Evolutionary conservation across 208 protist species (phyloP).

Genomic region (Leishmania gerbilli): DNA sequence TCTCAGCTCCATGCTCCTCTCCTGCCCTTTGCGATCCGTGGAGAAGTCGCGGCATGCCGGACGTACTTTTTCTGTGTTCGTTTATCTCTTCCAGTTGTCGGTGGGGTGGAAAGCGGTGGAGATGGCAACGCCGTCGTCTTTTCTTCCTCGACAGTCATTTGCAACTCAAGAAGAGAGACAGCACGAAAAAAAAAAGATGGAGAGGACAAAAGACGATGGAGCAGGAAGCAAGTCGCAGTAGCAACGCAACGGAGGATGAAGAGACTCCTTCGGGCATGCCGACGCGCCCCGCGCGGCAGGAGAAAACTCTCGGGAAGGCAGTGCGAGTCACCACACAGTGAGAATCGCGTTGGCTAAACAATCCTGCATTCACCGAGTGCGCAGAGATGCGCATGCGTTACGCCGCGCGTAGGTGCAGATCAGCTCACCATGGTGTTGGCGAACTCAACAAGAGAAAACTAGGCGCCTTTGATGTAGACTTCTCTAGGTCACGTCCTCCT

Average conservation of each 20-base stretch:
- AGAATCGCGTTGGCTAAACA: background rate
- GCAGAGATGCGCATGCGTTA: background rate
- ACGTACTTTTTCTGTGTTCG: background rate
- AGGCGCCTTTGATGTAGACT: background rate
- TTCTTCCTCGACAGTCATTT: too few relatives aligned
- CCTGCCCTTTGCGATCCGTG: background rate
- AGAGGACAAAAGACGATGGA: background rate
- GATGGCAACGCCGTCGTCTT: background rate
- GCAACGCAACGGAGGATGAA: background rate
- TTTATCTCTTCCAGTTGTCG: background rate
- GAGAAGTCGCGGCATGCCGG: constrained; percentile 23
- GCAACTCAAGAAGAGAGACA: too few relatives aligned
- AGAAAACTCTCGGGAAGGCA: background rate
- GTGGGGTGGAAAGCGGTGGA: background rate
- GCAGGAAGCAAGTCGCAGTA: background rate
- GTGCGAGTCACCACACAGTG: background rate
- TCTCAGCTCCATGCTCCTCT: background rate
- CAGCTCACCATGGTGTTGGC: background rate
- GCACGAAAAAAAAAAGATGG: background rate
- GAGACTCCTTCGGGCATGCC: background rate
- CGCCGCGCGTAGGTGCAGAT: background rate
- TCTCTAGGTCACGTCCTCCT: background rate
- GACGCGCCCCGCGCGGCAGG: background rate
- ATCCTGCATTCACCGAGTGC: background rate
- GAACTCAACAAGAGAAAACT: background rate